phyloP scores from a whole-genome alignment of 2,329 filamentous ascomycete genomes.

The Diaporthe helianthi region DNA sequence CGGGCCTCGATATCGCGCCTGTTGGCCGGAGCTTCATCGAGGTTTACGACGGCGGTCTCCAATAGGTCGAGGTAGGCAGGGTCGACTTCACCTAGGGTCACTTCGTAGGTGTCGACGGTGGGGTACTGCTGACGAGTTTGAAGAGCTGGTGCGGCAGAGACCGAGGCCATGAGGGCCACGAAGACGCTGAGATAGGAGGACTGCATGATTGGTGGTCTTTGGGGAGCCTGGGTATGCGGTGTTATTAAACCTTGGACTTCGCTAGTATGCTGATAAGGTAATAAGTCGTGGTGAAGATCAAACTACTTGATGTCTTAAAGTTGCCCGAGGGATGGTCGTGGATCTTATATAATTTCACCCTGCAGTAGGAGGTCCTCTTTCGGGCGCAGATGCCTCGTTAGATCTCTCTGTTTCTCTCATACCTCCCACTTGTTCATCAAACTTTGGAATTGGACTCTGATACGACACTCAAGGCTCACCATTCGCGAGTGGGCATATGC shows the following conservation, averaged over 20 bases:
- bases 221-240: too few relatives aligned
- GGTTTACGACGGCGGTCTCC: conserved; percentile 8
- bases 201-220: not conserved
- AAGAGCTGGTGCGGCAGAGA: conserved; percentile 13
- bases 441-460: not conserved
- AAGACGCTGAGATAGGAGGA: not conserved
- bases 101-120: conserved; percentile 20
- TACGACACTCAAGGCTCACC: not conserved
- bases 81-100: not conserved
- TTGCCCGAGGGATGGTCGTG: not conserved
- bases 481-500: not conserved
- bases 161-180: not conserved
- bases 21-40: not conserved
- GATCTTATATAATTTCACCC: not conserved
- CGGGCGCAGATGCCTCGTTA: accelerated
- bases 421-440: not conserved
- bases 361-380: not conserved
- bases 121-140: conserved; percentile 17
- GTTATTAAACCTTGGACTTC: too few relatives aligned
- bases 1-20: conserved; percentile 13
- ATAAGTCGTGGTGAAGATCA: not conserved
- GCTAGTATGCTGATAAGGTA: too few relatives aligned
- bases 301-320: not conserved
- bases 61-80: not conserved
- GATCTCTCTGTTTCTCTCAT: not conserved